phyloP scores from a whole-genome alignment of 1,139 yeast genomes.

The Taphrina sp. region DNA sequence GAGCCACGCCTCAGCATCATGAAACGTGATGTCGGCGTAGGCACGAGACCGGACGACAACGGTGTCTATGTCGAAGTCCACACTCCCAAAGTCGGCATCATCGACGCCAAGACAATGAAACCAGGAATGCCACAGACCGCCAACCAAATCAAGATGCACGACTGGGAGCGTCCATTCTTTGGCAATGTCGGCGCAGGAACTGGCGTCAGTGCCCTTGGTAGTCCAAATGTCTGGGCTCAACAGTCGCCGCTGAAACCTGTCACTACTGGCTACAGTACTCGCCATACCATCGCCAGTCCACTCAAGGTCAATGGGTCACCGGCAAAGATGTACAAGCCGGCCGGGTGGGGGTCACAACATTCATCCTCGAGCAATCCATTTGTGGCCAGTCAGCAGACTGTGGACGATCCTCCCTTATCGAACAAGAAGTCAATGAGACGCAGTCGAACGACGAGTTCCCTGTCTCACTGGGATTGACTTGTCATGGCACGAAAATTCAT shows the following conservation, averaged over 20 bases:
- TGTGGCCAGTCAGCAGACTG: too few relatives aligned
- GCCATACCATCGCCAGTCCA: conserved; percentile 13
- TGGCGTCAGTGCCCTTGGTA: neutral
- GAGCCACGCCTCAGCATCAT: conserved; percentile 57
- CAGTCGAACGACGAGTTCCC: conserved; percentile 7
- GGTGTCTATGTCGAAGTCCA: conserved; percentile 32
- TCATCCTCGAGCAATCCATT: too few relatives aligned
- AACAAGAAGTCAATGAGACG: neutral
- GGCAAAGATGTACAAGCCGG: conserved; percentile 12
- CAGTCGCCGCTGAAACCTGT: neutral
- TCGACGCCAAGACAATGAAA: neutral
- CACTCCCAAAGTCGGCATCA: conserved; percentile 26
- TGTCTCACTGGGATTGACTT: too few relatives aligned
- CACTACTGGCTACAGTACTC: neutral
- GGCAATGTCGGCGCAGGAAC: neutral
- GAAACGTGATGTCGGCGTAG: conserved; percentile 60
- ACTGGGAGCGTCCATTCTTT: conserved; percentile 21
- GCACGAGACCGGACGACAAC: conserved; percentile 41
- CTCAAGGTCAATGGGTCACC: conserved; percentile 21
- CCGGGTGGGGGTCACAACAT: conserved; percentile 21
- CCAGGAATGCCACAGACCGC: conserved; percentile 10
- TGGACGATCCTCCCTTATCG: too few relatives aligned
- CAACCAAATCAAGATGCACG: conserved; percentile 26
- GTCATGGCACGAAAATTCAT: too few relatives aligned
- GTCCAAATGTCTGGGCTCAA: conserved; percentile 15